A percentile compares a stretch with the other conserved stretches of the same genome.
phyloP scores from a whole-genome alignment of 176 grass and related monocot genomes.

The Stipa capillata region DNA sequence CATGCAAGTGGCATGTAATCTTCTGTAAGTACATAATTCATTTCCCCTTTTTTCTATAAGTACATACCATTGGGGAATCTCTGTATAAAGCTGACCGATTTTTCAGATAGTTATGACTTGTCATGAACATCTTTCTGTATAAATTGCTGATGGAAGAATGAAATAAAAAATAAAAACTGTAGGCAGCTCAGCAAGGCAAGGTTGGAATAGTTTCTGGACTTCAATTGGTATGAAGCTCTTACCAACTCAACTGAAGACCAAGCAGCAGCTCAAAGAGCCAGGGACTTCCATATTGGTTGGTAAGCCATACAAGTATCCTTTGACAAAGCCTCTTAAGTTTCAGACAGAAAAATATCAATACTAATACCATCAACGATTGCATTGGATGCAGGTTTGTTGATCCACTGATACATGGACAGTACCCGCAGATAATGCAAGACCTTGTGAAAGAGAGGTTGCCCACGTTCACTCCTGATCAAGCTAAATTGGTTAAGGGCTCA shows the following conservation, averaged over 20 bases:
- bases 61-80: not conserved
- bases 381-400: slow-evolving; percentile 56
- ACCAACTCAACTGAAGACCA: slow-evolving; percentile 55
- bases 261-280: slow-evolving; percentile 80
- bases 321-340: not conserved
- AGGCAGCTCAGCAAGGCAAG: slow-evolving; percentile 53
- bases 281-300: slow-evolving; percentile 94
- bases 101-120: not conserved
- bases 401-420: slow-evolving; percentile 69
- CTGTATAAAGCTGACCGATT: not conserved
- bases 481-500: slow-evolving; percentile 75
- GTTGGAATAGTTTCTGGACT: slow-evolving; percentile 71
- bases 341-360: not conserved
- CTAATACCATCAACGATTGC: not conserved
- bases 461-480: slow-evolving; percentile 55
- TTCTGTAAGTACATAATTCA: not conserved
- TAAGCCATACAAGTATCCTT: slow-evolving; percentile 22
- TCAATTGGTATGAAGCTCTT: slow-evolving; percentile 64
- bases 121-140: not conserved
- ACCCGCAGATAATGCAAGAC: slow-evolving; percentile 61
- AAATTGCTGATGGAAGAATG: not conserved
- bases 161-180: not conserved
- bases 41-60: not conserved
- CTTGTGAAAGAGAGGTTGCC: slow-evolving; percentile 65
- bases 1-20: not conserved